Evolutionary conservation across 1,284 basidiomycete species (phyloP).

Genomic region (Leccinum holopus): DNA sequence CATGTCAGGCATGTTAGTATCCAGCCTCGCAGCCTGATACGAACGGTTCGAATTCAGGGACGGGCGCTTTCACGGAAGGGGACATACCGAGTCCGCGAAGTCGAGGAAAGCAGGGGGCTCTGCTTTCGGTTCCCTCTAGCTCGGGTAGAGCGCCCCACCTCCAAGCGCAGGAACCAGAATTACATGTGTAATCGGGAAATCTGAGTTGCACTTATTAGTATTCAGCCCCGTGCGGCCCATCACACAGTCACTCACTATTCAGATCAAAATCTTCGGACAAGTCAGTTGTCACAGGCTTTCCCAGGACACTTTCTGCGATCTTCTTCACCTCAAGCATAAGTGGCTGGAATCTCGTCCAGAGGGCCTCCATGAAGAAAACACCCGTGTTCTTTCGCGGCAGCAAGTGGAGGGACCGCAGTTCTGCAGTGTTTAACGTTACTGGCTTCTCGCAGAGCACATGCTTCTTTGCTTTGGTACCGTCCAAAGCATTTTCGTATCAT

Average conservation of each 20-base stretch:
- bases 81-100: slow-evolving; percentile 82
- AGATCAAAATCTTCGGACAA: slow-evolving; percentile 72
- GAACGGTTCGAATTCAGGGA: slow-evolving; percentile 18
- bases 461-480: slow-evolving; percentile 78
- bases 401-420: slow-evolving; percentile 62
- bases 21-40: slow-evolving; percentile 71
- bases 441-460: slow-evolving; percentile 88
- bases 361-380: slow-evolving; percentile 88
- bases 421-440: slow-evolving; percentile 63
- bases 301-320: slow-evolving; percentile 60
- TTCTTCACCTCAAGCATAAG: slow-evolving; percentile 64
- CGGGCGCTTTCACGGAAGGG: slow-evolving; percentile 19
- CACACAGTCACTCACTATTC: slow-evolving; percentile 52
- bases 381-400: slow-evolving; percentile 71
- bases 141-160: slow-evolving; percentile 64
- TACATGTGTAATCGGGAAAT: slow-evolving; percentile 65
- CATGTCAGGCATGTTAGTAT: slow-evolving; percentile 79
- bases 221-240: neutral
- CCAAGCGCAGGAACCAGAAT: slow-evolving; percentile 81
- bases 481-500: slow-evolving; percentile 63
- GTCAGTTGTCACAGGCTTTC: slow-evolving; percentile 68
- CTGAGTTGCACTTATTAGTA: slow-evolving; percentile 36
- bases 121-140: slow-evolving; percentile 46
- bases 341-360: slow-evolving; percentile 82
- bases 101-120: slow-evolving; percentile 87